Base-by-base conservation (phyloP, 352 stramenopile genomes). In the Elongisporangium anandrum region DNA sequence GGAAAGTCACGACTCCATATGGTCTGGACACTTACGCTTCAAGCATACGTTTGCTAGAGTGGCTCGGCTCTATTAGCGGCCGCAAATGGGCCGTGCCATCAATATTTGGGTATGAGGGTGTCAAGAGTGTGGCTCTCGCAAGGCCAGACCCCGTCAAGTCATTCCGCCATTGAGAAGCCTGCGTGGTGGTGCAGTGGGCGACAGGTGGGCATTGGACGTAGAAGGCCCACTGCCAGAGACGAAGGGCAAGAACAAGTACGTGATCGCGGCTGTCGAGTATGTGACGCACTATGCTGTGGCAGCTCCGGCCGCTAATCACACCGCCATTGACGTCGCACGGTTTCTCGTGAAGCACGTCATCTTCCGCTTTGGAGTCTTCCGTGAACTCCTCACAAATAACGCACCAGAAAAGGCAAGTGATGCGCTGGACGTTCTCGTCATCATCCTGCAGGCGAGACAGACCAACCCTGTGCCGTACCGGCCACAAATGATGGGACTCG, bases 271-370 rank as follows among this genome's bases (percentile, higher is more conserved):
- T n/a, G 9, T 61, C 3, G 56, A 61, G 24, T 55, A 61, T 21
- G 47, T 54, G 21, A 61, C 23, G 12, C 22, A 47, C 7, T 61
- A 61, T 17, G 56, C 47, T 13, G 56, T 61, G 19, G 47, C 56
- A 1, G 5, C 1, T n/a, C 19, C 20, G 2, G 56, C 48, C 1
- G 2, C 19, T 19, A 16, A 24, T 2, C 56, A 61, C 49, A 49
- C 23, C 1, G 56, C 47, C 3, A 22, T 7, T 1, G 34, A n/a
- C 19, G 41, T 61, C 20, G 47, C 47, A 1, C 17, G 4, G 1
- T 55, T 61, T 19, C 21, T 52, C 1, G 34, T 55, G 56, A 2
- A 50, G 4, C 3, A 49, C 6, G 16, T 61, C 15, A 22, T 61
- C 15, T 22, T 61, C 26, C 3, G 16, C 10, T 56, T 56, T 21